phyloP scores from a whole-genome alignment of 306 rosid genomes.

The Trifolium subterraneum region DNA sequence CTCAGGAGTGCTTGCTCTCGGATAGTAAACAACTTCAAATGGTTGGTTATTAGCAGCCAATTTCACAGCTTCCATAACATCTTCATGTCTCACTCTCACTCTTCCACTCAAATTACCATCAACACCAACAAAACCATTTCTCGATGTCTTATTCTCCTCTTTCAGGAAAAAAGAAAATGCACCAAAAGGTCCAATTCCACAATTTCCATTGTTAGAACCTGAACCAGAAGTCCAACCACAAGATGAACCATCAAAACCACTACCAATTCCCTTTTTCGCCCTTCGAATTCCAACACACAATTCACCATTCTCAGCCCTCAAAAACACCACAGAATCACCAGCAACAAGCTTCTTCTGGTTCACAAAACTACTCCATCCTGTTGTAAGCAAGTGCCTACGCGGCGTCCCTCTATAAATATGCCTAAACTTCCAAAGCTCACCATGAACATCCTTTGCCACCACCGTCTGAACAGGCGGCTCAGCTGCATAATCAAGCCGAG shows the following conservation, averaged over 20 bases:
- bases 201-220: slow-evolving; percentile 40
- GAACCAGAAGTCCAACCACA: slow-evolving; percentile 67
- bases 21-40: slow-evolving; percentile 82
- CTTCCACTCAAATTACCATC: slow-evolving; percentile 45
- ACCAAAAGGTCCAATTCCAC: slow-evolving; percentile 53
- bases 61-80: slow-evolving; percentile 70
- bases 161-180: slow-evolving; percentile 69
- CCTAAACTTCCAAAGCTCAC: slow-evolving; percentile 90
- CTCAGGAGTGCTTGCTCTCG: slow-evolving; percentile 89
- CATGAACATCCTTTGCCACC: slow-evolving; percentile 86
- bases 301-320: slow-evolving; percentile 80
- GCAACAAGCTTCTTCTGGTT: slow-evolving; percentile 97
- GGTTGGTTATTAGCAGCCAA: slow-evolving; percentile 69
- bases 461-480: slow-evolving; percentile 98
- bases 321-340: slow-evolving; percentile 91
- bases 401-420: slow-evolving; percentile 96
- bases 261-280: slow-evolving; percentile 70
- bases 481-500: slow-evolving; percentile 81
- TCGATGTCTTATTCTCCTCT: slow-evolving; percentile 60
- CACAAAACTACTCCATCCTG: slow-evolving; percentile 96
- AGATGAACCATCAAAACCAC: slow-evolving; percentile 51
- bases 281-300: slow-evolving; percentile 87
- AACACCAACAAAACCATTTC: slow-evolving; percentile 60
- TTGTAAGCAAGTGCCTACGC: slow-evolving; percentile 85
- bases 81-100: slow-evolving; percentile 70